phyloP scores from a whole-genome alignment of 805 yeast species.

The Sugiyamaella americana region DNA sequence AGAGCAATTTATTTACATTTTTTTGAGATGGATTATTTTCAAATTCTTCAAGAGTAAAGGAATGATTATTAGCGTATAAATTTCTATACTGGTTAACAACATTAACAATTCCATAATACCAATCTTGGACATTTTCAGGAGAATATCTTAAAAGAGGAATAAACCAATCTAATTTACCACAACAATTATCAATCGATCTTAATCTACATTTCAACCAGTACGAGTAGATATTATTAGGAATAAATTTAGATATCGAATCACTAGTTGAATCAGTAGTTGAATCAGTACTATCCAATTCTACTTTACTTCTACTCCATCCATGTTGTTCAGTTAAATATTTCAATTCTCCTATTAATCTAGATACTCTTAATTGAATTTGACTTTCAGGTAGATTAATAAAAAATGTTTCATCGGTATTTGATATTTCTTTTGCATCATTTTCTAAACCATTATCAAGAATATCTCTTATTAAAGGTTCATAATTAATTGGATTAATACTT shows the following conservation, averaged over 20 bases:
- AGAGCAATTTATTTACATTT: slow-evolving; percentile 19
- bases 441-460: slow-evolving; percentile 8
- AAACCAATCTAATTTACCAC: slow-evolving; percentile 14
- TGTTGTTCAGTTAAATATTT: not conserved
- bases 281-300: not conserved
- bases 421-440: not conserved
- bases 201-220: slow-evolving; percentile 27
- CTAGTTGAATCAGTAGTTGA: not conserved
- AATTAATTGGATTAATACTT: slow-evolving; percentile 21
- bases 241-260: not conserved
- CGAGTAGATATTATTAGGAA: slow-evolving; percentile 6
- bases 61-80: slow-evolving; percentile 1
- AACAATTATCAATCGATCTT: slow-evolving; percentile 25
- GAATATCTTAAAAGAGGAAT: slow-evolving; percentile 13
- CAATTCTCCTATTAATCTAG: not conserved
- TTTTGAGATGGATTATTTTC: slow-evolving; percentile 19
- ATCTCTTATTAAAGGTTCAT: slow-evolving; percentile 12
- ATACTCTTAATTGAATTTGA: not conserved
- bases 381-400: not conserved
- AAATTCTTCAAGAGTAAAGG: slow-evolving; percentile 7
- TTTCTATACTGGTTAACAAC: slow-evolving; percentile 24
- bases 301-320: not conserved
- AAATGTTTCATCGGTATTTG: not conserved
- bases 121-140: slow-evolving; percentile 17
- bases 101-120: slow-evolving; percentile 29